Evolutionary conservation across 257 asterid genomes (phyloP).

Genomic region (Solanum chilense): DNA sequence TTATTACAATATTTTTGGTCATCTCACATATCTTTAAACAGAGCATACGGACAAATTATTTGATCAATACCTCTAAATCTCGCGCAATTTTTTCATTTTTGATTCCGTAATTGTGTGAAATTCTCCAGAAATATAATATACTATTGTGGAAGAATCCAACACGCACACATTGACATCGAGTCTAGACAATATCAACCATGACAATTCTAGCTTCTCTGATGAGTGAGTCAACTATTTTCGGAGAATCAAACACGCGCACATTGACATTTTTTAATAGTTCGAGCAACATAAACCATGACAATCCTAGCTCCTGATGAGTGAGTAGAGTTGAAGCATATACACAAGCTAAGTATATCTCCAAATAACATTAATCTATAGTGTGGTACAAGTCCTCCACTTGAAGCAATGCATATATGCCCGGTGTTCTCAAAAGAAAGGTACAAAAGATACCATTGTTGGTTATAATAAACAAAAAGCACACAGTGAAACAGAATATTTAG

Average conservation of each 20-base stretch:
- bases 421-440: conserved; percentile 10
- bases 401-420: conserved; percentile 53
- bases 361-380: neutral
- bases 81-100: neutral
- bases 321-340: neutral
- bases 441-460: neutral
- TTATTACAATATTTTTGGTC: neutral
- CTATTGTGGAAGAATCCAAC: neutral
- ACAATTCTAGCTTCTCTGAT: neutral
- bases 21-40: neutral
- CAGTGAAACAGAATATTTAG: neutral
- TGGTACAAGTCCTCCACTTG: conserved; percentile 22
- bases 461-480: neutral
- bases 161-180: neutral
- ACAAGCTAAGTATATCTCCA: neutral
- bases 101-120: neutral
- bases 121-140: neutral
- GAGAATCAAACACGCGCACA: neutral
- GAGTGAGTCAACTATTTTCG: neutral
- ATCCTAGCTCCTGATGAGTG: neutral
- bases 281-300: neutral
- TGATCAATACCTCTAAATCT: neutral
- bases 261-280: neutral
- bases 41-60: neutral
- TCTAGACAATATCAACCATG: neutral